Evolutionary conservation across 495 filamentous ascomycete genomes (phyloP), one percentile per base, ranked within the genome.

Genomic region (Achaetomiella virescens): DNA sequence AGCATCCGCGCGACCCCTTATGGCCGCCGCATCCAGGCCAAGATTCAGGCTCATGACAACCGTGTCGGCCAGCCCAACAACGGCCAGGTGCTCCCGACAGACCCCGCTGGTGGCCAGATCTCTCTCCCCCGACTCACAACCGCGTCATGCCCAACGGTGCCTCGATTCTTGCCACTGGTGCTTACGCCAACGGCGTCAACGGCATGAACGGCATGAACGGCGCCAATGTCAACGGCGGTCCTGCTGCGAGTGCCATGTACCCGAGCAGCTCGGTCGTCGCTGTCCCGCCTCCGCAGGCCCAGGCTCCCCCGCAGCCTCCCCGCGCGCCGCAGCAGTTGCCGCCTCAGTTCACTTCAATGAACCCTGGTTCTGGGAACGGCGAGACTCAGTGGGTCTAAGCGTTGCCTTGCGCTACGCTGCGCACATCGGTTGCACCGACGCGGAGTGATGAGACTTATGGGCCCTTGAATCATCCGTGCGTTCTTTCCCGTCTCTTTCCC

Each of bases 1-100:
- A 73, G 79, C 1, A 90, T 98, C 52, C 86, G 90, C 38, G 81
- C 85, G 52, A 96, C 90, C 27, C 93, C 93, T 7, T 91, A 97
- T 66, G 93, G 93, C 25, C 91, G 92, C 55, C 88, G 93, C 48
- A 93, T 97, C 59, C 84, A 86, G 59, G 84, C 84, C 55, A 98
- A 97, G 76, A 88, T 98, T 37, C 73, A 73, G 44, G 63, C 74
- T 14, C 67, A 71, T 36, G 76, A 79, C 38, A 48, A 48, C n/a
- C 75, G 73, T 11, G 61, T 49, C 25, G 61, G 57, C 44, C 50
- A 52, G 22, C 64, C 42, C 47, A 56, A 48, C 33, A 68, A 58
- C 31, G 68, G 65, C 18, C 69, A 72, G 50, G 59, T 58, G 3
- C 68, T 68, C 29, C 68, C 74, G 12, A 36, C 67, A 4, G 75